Percentiles rank a stretch among this genome's conserved stretches.
Conservation (phyloP, 2,329 filamentous ascomycete species). For the Zasmidium cellare region DNA sequence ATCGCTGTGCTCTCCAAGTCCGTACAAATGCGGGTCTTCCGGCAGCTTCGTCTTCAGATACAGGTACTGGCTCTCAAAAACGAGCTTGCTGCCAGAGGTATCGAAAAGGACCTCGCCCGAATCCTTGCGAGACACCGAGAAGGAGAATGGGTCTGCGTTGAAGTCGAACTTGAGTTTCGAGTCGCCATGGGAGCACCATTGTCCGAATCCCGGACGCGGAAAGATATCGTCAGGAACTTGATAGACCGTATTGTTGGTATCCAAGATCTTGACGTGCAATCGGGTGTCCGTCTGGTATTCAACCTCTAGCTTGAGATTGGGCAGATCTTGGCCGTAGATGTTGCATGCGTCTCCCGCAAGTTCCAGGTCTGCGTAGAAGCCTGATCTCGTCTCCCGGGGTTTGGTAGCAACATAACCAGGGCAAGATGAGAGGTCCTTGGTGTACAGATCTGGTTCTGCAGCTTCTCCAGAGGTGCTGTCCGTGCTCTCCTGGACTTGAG, state of each 20-base stretch:
- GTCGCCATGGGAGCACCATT: slow-evolving; percentile 23
- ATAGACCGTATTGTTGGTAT: slow-evolving; percentile 66
- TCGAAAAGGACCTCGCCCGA: slow-evolving; percentile 33
- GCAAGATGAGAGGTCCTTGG: slow-evolving; percentile 2
- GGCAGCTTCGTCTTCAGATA: slow-evolving; percentile 72
- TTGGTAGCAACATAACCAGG: slow-evolving; percentile 31
- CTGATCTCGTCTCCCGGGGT: slow-evolving; percentile 19
- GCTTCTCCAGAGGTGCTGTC: slow-evolving; percentile 17
- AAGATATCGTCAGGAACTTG: slow-evolving; percentile 71
- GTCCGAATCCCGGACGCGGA: slow-evolving; percentile 54
- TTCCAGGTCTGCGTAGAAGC: slow-evolving; percentile 28
- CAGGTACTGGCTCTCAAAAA: slow-evolving; percentile 44
- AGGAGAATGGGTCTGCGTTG: slow-evolving; percentile 31
- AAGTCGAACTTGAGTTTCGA: slow-evolving; percentile 29
- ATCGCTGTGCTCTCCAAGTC: slow-evolving; percentile 75
- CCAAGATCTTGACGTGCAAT: slow-evolving; percentile 66
- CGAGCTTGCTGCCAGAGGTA: slow-evolving; percentile 30
- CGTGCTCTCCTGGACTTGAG: no score
- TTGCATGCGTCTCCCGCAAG: slow-evolving; percentile 30
- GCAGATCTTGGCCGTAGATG: slow-evolving; percentile 30
- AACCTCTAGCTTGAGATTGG: slow-evolving; percentile 23
- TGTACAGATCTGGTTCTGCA: background rate
- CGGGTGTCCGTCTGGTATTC: slow-evolving; percentile 39
- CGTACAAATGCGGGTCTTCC: slow-evolving; percentile 69
- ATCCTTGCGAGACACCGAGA: slow-evolving; percentile 26